A percentile compares a stretch with the other conserved stretches of the same genome.
Evolutionary conservation across 306 rosid genomes (phyloP).

Genomic region (Oemleria cerasiformis): DNA sequence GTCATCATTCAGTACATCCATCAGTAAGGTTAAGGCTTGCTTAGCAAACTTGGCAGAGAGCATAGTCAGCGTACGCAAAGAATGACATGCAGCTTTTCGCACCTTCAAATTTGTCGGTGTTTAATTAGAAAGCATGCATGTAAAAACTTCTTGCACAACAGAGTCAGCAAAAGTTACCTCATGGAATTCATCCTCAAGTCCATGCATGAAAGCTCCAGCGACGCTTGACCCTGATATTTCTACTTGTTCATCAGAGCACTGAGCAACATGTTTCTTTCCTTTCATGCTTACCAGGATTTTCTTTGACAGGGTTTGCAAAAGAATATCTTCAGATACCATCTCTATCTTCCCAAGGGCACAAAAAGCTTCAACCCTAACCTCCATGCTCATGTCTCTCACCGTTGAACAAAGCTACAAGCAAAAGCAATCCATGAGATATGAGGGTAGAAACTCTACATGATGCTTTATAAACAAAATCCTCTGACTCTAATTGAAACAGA

Average conservation of each 20-base stretch:
- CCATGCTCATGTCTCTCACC: conserved; percentile 87
- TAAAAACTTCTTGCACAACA: conserved; percentile 1
- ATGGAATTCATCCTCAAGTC: conserved; percentile 90
- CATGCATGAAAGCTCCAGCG: conserved; percentile 87
- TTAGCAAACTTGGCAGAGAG: conserved; percentile 60
- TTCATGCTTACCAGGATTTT: conserved; percentile 48
- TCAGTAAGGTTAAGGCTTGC: conserved; percentile 59
- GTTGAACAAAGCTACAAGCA: conserved; percentile 70
- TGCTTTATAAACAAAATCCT: conserved; percentile 5
- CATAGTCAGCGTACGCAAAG: conserved; percentile 47
- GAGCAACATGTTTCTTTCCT: conserved; percentile 39
- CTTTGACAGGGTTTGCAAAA: conserved; percentile 77
- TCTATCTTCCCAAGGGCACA: conserved; percentile 52
- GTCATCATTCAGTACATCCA: conserved; percentile 77
- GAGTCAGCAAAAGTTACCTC: conserved; percentile 45
- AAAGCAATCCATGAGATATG: conserved; percentile 24
- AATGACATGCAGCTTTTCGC: conserved; percentile 66
- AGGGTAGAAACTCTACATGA: conserved; percentile 13
- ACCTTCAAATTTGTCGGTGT: conserved; percentile 49
- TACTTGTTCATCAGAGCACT: conserved; percentile 44
- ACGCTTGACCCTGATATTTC: conserved; percentile 41
- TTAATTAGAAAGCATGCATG: neutral
- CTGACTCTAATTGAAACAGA: conserved; percentile 21
- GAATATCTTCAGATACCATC: conserved; percentile 69
- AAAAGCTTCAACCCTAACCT: conserved; percentile 75